These are phyloP conservation scores for Fomitopsis palustris DNA, from an alignment of 1,284 basidiomycete genomes.

Conservation along the genomic window DNA sequence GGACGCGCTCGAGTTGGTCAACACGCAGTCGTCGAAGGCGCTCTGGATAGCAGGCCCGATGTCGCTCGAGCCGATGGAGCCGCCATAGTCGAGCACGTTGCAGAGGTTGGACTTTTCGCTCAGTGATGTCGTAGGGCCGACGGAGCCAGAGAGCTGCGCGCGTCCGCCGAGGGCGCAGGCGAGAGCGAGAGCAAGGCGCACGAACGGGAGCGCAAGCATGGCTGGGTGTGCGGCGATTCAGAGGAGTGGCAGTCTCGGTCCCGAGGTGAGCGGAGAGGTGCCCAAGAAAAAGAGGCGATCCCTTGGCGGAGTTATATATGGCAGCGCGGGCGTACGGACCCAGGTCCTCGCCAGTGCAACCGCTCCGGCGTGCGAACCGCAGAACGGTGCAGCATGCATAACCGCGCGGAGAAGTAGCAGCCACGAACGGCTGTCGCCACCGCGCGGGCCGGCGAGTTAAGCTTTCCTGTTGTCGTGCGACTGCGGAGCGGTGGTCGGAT, in stretches of 20 bases:
- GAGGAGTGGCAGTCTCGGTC: neutral
- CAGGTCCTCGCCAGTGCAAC: too few species aligned
- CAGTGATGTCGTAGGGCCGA: constrained; percentile 27
- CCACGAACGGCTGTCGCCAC: neutral
- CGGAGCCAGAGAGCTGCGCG: constrained; percentile 27
- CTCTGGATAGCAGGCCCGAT: constrained; percentile 32
- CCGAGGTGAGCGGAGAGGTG: neutral
- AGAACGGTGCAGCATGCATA: too few species aligned
- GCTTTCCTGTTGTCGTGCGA: neutral
- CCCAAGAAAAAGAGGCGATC: neutral
- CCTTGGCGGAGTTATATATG: neutral
- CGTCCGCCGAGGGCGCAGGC: neutral
- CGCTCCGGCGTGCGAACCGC: too few species aligned
- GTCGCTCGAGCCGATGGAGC: constrained; percentile 28
- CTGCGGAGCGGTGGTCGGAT: neutral
- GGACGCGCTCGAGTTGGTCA: constrained; percentile 24
- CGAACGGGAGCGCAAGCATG: neutral
- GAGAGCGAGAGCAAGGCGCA: neutral
- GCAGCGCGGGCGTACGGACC: neutral
- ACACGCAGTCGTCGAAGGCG: constrained; percentile 30
- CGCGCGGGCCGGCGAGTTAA: neutral
- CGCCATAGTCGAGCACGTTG: constrained; percentile 32
- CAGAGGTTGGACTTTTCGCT: constrained; percentile 27
- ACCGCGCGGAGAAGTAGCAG: too few species aligned
- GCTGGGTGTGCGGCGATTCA: neutral